Evolutionary conservation across 1,284 basidiomycete genomes (phyloP).

Genomic region (Ustilago cynodontis): DNA sequence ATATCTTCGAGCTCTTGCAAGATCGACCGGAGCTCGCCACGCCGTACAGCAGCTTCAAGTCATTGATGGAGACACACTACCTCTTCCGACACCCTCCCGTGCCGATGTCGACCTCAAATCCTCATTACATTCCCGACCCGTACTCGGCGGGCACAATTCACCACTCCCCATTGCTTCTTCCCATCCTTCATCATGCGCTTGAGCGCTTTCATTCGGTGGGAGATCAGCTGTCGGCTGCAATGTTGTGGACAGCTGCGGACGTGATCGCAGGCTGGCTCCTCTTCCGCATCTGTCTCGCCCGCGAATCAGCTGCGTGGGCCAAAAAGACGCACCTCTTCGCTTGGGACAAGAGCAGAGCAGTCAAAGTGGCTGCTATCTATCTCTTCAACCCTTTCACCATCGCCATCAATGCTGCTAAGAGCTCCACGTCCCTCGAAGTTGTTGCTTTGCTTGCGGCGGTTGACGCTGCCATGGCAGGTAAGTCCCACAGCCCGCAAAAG

Average conservation of each 20-base stretch:
- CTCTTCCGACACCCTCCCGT: conserved; percentile 32
- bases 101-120: conserved; percentile 11
- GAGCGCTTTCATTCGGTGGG: conserved; percentile 1
- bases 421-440: conserved; percentile 84
- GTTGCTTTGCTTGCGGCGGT: conserved; percentile 78
- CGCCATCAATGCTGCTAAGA: conserved; percentile 81
- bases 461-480: conserved; percentile 80
- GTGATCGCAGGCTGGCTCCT: conserved; percentile 71
- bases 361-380: conserved; percentile 71
- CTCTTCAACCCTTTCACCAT: conserved; percentile 89
- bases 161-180: conserved; percentile 82
- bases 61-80: conserved; percentile 71
- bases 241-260: conserved; percentile 81
- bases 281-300: conserved; percentile 37
- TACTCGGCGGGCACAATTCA: conserved; percentile 37
- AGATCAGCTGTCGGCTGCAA: conserved; percentile 73
- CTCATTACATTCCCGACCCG: conserved; percentile 22
- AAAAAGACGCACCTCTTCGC: conserved; percentile 31
- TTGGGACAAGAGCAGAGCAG: conserved; percentile 48
- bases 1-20: conserved; percentile 67
- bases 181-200: conserved; percentile 72
- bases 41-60: conserved; percentile 80
- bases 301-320: conserved; percentile 28
- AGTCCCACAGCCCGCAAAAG: conserved; percentile 50
- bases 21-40: conserved; percentile 80